These are phyloP conservation scores for Suillus sp. DNA, from an alignment of 768 basidiomycete genomes.

Conservation along the genomic window DNA sequence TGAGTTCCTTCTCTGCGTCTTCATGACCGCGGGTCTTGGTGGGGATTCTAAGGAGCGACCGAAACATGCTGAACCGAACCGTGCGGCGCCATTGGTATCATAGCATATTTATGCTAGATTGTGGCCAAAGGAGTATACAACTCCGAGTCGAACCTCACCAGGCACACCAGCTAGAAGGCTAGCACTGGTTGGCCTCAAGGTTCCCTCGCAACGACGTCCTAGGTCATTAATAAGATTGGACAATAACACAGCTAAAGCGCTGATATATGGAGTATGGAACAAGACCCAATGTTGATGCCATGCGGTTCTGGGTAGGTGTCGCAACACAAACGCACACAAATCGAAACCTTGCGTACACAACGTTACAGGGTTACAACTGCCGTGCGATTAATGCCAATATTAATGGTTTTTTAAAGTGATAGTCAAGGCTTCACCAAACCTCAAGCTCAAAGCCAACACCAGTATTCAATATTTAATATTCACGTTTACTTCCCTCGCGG, in stretches of 20 bases:
- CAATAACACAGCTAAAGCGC: background rate
- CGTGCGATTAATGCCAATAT: background rate
- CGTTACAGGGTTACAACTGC: background rate
- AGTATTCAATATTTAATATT: too few relatives aligned
- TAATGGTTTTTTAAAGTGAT: background rate
- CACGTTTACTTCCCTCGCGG: background rate
- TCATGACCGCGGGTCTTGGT: background rate
- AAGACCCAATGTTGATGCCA: background rate
- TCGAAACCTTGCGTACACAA: background rate
- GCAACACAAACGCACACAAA: background rate
- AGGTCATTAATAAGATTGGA: background rate
- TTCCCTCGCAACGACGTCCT: background rate
- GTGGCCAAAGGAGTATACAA: background rate
- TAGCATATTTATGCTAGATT: slow-evolving; percentile 7
- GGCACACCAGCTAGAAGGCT: background rate
- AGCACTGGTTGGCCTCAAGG: background rate
- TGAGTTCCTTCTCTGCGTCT: slow-evolving; percentile 7
- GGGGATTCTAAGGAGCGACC: background rate
- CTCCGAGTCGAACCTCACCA: background rate
- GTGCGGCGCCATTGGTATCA: background rate
- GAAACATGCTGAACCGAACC: slow-evolving; percentile 3
- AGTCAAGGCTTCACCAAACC: too few relatives aligned
- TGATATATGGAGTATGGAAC: background rate
- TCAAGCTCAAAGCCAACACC: too few relatives aligned
- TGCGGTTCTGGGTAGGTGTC: background rate